phyloP scores from a whole-genome alignment of 2,329 filamentous ascomycete species.

The Aspergillus persii region DNA sequence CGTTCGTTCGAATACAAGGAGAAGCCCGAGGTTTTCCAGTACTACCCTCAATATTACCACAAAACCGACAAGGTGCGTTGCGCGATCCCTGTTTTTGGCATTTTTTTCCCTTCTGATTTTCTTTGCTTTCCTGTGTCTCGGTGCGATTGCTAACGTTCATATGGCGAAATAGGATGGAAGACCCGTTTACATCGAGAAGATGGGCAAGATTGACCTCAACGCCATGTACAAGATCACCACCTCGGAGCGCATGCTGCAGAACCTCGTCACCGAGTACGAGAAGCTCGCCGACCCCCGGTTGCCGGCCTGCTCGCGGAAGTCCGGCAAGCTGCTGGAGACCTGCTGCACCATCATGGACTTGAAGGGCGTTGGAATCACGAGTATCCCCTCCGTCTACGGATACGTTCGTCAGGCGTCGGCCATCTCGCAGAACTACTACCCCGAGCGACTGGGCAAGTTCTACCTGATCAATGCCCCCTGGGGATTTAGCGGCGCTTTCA shows the following conservation, averaged over 20 bases:
- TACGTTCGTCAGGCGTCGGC: constrained; percentile 82
- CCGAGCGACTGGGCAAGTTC: constrained; percentile 90
- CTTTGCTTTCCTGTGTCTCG: not conserved
- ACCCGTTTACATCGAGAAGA: constrained; percentile 93
- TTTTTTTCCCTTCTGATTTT: not conserved
- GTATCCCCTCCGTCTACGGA: constrained; percentile 77
- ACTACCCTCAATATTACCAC: constrained; percentile 99
- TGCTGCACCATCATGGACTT: constrained; percentile 98
- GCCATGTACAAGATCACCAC: constrained; percentile 93
- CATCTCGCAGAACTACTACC: constrained; percentile 99
- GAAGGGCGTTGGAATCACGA: constrained; percentile 84
- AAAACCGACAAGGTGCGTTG: constrained; percentile 59
- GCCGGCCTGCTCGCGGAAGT: constrained; percentile 91
- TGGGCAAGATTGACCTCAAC: constrained; percentile 86
- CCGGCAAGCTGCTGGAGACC: constrained; percentile 86
- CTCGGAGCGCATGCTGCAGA: constrained; percentile 89
- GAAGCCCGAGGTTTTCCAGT: constrained; percentile 78
- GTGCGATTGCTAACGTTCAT: constrained; percentile 6
- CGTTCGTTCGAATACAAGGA: constrained; percentile 83
- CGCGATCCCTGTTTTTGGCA: too few relatives aligned
- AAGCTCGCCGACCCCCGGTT: constrained; percentile 89
- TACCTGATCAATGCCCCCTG: constrained; percentile 98
- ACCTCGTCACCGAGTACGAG: constrained; percentile 97
- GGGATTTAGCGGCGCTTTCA: constrained; percentile 87
- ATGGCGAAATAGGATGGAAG: constrained; percentile 71